phyloP scores from a whole-genome alignment of 768 basidiomycete species.

The Boletus coccyginus region DNA sequence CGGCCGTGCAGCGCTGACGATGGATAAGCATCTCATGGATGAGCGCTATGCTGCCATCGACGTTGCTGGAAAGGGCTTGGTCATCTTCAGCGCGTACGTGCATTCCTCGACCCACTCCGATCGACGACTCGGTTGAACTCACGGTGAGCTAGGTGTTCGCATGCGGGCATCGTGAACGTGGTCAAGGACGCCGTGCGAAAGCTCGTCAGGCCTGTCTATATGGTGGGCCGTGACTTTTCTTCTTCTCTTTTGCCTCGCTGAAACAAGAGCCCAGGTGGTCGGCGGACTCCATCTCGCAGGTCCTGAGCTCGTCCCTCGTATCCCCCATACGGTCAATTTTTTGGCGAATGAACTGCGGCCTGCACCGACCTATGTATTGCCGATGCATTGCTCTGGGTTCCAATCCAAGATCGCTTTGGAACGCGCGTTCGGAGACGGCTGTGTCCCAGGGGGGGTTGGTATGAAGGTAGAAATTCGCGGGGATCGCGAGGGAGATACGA shows the following conservation, averaged over 20 bases:
- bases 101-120: not conserved
- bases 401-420: conserved; percentile 71
- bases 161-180: conserved; percentile 87
- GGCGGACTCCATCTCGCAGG: conserved; percentile 85
- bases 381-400: conserved; percentile 86
- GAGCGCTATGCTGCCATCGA: conserved; percentile 78
- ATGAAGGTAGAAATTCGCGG: conserved; percentile 58
- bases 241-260: not conserved
- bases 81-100: conserved; percentile 81
- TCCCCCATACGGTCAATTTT: conserved; percentile 70
- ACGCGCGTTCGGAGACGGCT: conserved; percentile 65
- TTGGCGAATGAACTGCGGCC: conserved; percentile 58
- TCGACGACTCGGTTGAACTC: too few relatives aligned
- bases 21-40: conserved; percentile 68
- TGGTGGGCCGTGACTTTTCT: conserved; percentile 42
- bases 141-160: conserved; percentile 48
- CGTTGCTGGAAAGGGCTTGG: conserved; percentile 76
- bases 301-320: conserved; percentile 59
- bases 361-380: conserved; percentile 66
- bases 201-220: conserved; percentile 70
- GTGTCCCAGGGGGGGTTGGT: conserved; percentile 78
- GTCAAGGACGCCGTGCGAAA: conserved; percentile 61
- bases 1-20: not conserved
- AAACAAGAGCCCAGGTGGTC: conserved; percentile 49
- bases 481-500: conserved; percentile 40